Evolutionary conservation across 345 rosid species (phyloP).

Genomic region (Psidium guajava): DNA sequence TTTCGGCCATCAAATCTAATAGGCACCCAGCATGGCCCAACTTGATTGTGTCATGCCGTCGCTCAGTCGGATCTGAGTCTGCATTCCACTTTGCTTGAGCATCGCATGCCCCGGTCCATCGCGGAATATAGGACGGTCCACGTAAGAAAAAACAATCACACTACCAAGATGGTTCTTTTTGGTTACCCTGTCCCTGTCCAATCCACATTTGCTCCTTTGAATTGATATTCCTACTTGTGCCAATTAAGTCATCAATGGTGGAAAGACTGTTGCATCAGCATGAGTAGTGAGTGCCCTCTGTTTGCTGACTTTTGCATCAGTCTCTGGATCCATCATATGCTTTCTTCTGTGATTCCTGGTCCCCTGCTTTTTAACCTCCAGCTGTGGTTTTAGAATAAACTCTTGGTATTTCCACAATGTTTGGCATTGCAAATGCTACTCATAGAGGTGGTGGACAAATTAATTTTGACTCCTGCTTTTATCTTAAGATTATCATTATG

Average conservation of each 20-base stretch:
- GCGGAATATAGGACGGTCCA: slow-evolving; percentile 15
- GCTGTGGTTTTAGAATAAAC: not conserved
- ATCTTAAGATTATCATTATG: not conserved
- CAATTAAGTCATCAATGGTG: slow-evolving; percentile 27
- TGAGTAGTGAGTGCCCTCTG: not conserved
- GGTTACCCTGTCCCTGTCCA: slow-evolving; percentile 15
- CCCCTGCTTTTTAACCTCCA: slow-evolving; percentile 2
- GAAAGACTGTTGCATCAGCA: slow-evolving; percentile 21
- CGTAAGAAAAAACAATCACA: slow-evolving; percentile 7
- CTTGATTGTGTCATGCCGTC: not conserved
- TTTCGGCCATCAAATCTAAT: not conserved
- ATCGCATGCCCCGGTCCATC: slow-evolving; percentile 30
- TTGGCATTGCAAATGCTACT: not conserved
- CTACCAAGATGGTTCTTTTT: not conserved
- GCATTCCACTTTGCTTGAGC: slow-evolving; percentile 41
- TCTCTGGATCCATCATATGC: slow-evolving; percentile 12
- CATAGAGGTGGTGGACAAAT: not conserved
- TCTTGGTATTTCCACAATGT: not conserved
- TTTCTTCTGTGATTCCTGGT: not conserved
- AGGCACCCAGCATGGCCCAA: not conserved
- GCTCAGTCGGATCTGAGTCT: slow-evolving; percentile 36
- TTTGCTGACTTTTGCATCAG: not conserved
- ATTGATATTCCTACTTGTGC: slow-evolving; percentile 21
- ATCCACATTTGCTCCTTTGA: slow-evolving; percentile 10
- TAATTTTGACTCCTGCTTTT: not conserved